Evolutionary conservation across 1,284 basidiomycete species (phyloP), one percentile per base, ranked within the genome.

Genomic region (Sanguinoderma infundibulare): DNA sequence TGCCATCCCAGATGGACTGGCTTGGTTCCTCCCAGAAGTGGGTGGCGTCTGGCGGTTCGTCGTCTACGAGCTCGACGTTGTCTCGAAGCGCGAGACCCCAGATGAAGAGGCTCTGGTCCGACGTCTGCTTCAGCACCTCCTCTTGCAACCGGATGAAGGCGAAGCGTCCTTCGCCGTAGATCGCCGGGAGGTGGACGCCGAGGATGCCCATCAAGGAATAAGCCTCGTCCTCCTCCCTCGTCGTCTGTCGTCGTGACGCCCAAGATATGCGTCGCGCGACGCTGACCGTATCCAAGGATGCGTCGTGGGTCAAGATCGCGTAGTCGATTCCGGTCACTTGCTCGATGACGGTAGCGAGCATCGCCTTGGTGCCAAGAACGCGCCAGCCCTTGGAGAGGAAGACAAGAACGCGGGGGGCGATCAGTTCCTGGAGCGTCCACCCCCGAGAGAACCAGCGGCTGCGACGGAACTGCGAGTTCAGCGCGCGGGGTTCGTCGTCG

Each of bases 151-250:
- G 52, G 38, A 62, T 50, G 46, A 66, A 66, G 6, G 64, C 61
- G 14, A 53, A 46, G 2, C 50, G 36, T 6, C 64, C 64, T 32
- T 66, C 64, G 24, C 64, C 64, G 10, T 63, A 66, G 14, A 66
- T 58, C 0, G 55, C 52, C 10, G 56, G 64, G 54, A 66, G 52
- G 49, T 57, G 47, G 5, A 66, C 61, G 22, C 47, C 44, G 42
- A 66, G 61, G n/a, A 66, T 51, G 30, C 64, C 64, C 64, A 66
- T 66, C 4, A 66, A 38, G 9, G 59, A 66, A 20, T 66, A 66
- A 12, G 64, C 64, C 8, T 57, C 40, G 32, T 66, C 64, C 38
- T 66, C 64, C 8, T 59, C 40, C 8, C 61, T 30, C 4, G 54
- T 51, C 1, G 64, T 66, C 7, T 46, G 30, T 30, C 64, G 42